Evolutionary conservation across 2,329 filamentous ascomycete species (phyloP).

Genomic region (Pestalotiopsis sp.): DNA sequence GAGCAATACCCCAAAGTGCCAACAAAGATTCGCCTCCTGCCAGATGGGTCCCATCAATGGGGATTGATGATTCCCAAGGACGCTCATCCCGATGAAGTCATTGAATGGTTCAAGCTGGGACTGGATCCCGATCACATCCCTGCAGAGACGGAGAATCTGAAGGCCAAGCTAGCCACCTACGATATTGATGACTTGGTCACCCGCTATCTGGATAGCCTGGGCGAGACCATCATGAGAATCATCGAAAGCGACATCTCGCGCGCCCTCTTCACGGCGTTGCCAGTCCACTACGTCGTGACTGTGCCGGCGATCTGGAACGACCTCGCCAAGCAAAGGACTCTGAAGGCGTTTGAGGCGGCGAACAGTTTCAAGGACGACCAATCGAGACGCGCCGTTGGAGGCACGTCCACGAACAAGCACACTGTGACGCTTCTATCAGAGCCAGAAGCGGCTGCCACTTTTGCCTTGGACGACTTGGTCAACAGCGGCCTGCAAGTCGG

Average conservation of each 20-base stretch:
- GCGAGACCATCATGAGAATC: background rate
- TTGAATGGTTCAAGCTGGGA: constrained; percentile 3
- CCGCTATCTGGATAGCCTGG: background rate
- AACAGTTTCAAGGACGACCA: background rate
- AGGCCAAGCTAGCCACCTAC: background rate
- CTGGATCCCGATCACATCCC: background rate
- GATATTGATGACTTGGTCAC: background rate
- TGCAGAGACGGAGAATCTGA: background rate
- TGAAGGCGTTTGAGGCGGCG: background rate
- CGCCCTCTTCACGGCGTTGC: background rate
- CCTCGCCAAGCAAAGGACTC: background rate
- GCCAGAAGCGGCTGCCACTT: constrained; percentile 53
- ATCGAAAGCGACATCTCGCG: background rate
- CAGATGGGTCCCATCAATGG: background rate
- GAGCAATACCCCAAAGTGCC: background rate
- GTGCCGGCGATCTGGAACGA: constrained; percentile 2
- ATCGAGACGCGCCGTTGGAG: background rate
- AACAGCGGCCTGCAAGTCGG: constrained; percentile 41
- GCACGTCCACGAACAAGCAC: background rate
- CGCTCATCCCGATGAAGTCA: background rate
- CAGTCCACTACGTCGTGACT: background rate
- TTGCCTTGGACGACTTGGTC: constrained; percentile 44
- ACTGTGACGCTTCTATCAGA: constrained; percentile 42
- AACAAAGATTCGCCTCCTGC: background rate
- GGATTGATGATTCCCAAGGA: background rate